These are phyloP conservation scores for Xylaria castorea DNA, from an alignment of 495 filamentous ascomycete genomes.

Conservation along the genomic window DNA sequence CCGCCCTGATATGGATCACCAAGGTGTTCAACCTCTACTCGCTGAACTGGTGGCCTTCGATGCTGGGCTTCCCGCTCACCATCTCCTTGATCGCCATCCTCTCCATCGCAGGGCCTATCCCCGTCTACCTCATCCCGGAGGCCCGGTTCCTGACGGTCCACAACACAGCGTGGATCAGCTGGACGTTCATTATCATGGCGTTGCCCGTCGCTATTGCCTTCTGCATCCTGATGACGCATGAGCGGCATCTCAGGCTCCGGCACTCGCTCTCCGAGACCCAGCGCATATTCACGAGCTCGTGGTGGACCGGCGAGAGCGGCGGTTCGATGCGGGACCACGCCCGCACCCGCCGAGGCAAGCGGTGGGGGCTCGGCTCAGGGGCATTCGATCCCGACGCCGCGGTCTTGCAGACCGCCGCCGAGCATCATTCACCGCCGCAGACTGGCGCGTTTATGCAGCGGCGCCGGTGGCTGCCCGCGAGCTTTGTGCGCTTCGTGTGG, in stretches of 20 bases:
- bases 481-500: constrained; percentile 71
- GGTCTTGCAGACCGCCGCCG: constrained; percentile 36
- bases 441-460: constrained; percentile 44
- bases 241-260: constrained; percentile 61
- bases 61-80: constrained; percentile 64
- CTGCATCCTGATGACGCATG: constrained; percentile 63
- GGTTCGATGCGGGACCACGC: constrained; percentile 44
- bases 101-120: constrained; percentile 60
- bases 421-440: constrained; percentile 33
- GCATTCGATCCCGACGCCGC: constrained; percentile 41
- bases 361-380: constrained; percentile 35
- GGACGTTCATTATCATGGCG: constrained; percentile 70
- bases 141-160: constrained; percentile 56
- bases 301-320: constrained; percentile 60
- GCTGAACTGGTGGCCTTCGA: constrained; percentile 68
- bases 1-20: constrained; percentile 69
- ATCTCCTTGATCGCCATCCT: constrained; percentile 61
- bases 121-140: constrained; percentile 61
- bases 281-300: constrained; percentile 65
- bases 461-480: constrained; percentile 61
- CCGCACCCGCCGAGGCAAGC: constrained; percentile 40
- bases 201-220: constrained; percentile 67
- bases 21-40: constrained; percentile 73
- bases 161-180: constrained; percentile 68
- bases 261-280: constrained; percentile 66